These are phyloP conservation scores for Aspergillus tamarii DNA, from an alignment of 2,329 filamentous ascomycete genomes.

Conservation along the genomic window DNA sequence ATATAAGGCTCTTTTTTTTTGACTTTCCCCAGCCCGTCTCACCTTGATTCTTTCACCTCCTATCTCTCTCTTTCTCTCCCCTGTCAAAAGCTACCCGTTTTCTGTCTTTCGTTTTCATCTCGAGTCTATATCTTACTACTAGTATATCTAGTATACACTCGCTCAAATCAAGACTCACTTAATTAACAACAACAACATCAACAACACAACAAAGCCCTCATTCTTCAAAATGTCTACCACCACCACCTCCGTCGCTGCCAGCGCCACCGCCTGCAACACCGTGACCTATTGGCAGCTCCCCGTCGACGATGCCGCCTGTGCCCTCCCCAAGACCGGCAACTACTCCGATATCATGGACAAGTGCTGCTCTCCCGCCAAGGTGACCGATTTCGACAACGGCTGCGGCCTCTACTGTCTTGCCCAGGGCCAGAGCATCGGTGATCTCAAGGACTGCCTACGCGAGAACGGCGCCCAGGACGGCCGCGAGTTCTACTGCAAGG, in stretches of 20 bases:
- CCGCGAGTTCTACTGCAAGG: conserved; percentile 51
- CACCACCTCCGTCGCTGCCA: conserved; percentile 25
- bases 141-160: not conserved
- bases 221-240: conserved; percentile 27
- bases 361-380: conserved; percentile 52
- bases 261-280: conserved; percentile 21
- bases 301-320: conserved; percentile 50
- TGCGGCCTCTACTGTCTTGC: conserved; percentile 58
- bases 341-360: conserved; percentile 48
- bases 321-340: conserved; percentile 44
- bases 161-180: not conserved
- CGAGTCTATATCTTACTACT: not conserved
- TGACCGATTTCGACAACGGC: conserved; percentile 51
- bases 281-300: conserved; percentile 49
- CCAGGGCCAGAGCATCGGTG: conserved; percentile 40
- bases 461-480: conserved; percentile 40
- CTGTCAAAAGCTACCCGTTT: too few relatives aligned
- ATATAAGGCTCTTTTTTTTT: conserved; percentile 1
- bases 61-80: not conserved
- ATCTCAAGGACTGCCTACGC: conserved; percentile 46
- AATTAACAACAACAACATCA: not conserved
- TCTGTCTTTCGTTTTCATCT: not conserved
- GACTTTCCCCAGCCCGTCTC: not conserved
- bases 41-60: not conserved
- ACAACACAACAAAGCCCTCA: not conserved